Evolutionary conservation across 108 stramenopile species (phyloP), one percentile per base, ranked within the genome.

Genomic region (Skeletonema menzelii): DNA sequence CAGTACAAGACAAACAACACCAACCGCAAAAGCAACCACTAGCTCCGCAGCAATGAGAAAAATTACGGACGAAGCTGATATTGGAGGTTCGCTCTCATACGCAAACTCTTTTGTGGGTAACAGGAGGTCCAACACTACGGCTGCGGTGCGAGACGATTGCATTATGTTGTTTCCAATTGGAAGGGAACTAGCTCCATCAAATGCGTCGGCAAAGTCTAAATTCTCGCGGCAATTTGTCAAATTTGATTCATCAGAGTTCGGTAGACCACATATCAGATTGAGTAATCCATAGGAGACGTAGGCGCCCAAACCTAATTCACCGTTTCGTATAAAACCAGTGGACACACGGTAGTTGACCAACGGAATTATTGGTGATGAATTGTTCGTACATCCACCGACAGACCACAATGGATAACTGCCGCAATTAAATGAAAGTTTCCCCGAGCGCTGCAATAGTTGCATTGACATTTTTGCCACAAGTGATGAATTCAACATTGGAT

Each of bases 321-420:
- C 56, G 32, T 80, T 82, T 32, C 55, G 57, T 56, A 62, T 26
- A 11, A 85, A 58, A 32, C 84, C 84, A 44, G 20, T 75, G 2
- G 81, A 53, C 8, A 82, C 77, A 5, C 67, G 70, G 59, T 84
- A 80, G 59, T 81, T 84, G 26, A 76, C 30, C n/a, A 81, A 22
- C 19, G 76, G 59, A 4, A 63, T 32, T 62, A 76, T 70, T 12
- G 34, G 5, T n/a, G 72, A 49, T 17, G 67, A 71, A 12, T 56
- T 66, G 19, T 17, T n/a, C n/a, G n/a, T 62, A 17, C 72, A 72
- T 2, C 74, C 76, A 11, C 86, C 86, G 20, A 64, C 58, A 14
- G 84, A 66, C 86, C 86, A 87, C 40, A 87, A 27, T 13, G 86
- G 80, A 47, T 68, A 84, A 26, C 72, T 63, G 11, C 82, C 84